phyloP scores from a whole-genome alignment of 352 stramenopile genomes.

The Pythium pyrilobum region DNA sequence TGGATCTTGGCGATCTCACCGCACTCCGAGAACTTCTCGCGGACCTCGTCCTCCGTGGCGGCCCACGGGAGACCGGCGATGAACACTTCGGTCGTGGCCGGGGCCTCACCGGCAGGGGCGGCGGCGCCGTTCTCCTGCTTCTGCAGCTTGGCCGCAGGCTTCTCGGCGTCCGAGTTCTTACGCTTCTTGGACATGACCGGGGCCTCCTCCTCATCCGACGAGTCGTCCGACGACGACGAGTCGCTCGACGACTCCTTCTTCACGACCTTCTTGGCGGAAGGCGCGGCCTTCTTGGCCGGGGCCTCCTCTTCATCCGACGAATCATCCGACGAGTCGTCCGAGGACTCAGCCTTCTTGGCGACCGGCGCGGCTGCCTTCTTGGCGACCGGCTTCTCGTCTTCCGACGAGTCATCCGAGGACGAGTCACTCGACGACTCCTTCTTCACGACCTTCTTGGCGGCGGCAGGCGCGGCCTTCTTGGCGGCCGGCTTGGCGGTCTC shows the following conservation, averaged over 20 bases:
- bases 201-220: conserved; percentile 63
- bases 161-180: conserved; percentile 71
- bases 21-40: conserved; percentile 92
- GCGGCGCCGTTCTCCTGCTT: conserved; percentile 71
- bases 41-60: conserved; percentile 92
- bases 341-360: conserved; percentile 35
- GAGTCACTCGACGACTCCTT: conserved; percentile 14
- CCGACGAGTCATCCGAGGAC: conserved; percentile 22
- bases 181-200: conserved; percentile 77
- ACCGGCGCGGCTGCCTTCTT: conserved; percentile 24
- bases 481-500: conserved; percentile 27
- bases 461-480: conserved; percentile 20
- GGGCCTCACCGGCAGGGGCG: conserved; percentile 36
- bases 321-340: conserved; percentile 55
- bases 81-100: conserved; percentile 67
- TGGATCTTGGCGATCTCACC: conserved; percentile 83
- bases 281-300: conserved; percentile 31
- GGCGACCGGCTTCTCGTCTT: conserved; percentile 24
- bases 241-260: conserved; percentile 39
- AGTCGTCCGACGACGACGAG: conserved; percentile 36
- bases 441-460: conserved; percentile 25
- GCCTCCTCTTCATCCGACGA: conserved; percentile 53
- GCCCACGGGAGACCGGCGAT: conserved; percentile 96
- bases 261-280: conserved; percentile 31
- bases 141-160: conserved; percentile 52